phyloP scores from a whole-genome alignment of 1,139 yeast species.

The Kluyveromyces sp. region DNA sequence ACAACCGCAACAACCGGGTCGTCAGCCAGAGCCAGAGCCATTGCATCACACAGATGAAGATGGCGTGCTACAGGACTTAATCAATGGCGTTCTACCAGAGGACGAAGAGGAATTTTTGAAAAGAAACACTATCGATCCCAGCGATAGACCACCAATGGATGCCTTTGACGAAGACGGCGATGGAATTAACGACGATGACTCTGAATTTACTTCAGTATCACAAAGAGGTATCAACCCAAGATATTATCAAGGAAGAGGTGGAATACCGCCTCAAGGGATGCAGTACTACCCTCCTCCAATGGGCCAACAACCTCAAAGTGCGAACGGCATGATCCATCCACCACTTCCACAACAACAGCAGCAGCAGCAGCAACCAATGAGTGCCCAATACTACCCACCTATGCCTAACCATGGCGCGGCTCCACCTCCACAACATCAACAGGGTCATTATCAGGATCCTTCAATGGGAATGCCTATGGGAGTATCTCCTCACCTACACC shows the following conservation, averaged over 20 bases:
- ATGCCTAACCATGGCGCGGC: neutral
- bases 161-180: slow-evolving; percentile 13
- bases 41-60: slow-evolving; percentile 1
- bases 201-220: slow-evolving; percentile 73
- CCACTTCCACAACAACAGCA: neutral
- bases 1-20: too few species aligned
- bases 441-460: neutral
- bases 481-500: too few species aligned
- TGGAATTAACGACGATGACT: slow-evolving; percentile 27
- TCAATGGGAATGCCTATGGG: slow-evolving; percentile 6
- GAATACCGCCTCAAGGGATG: neutral
- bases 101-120: slow-evolving; percentile 11
- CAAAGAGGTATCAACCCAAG: slow-evolving; percentile 69
- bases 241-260: slow-evolving; percentile 29
- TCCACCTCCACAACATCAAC: slow-evolving; percentile 4
- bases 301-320: neutral
- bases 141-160: slow-evolving; percentile 16
- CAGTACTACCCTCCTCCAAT: neutral
- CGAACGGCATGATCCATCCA: neutral
- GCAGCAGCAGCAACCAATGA: slow-evolving; percentile 1
- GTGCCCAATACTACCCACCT: slow-evolving; percentile 4
- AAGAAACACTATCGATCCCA: slow-evolving; percentile 15
- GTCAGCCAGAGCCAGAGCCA: neutral
- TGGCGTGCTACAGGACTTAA: slow-evolving; percentile 15
- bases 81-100: slow-evolving; percentile 12